Percentiles rank a stretch among this genome's conserved stretches.
These are phyloP conservation scores for Diaporthe sp. DNA, from an alignment of 2,329 filamentous ascomycete species.

Conservation along the genomic window DNA sequence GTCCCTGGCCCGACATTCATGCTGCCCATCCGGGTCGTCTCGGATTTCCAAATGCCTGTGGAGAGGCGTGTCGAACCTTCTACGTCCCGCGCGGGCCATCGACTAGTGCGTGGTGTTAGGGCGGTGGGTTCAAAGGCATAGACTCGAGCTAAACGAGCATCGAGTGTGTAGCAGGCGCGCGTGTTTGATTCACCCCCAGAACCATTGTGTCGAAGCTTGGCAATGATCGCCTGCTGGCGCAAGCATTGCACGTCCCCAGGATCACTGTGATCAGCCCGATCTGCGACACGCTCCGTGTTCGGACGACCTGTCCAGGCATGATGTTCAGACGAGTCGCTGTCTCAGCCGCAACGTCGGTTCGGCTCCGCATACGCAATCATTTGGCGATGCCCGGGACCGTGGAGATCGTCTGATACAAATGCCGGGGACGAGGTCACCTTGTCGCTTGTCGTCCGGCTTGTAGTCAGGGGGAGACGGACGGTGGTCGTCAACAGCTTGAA, in stretches of 20 bases:
- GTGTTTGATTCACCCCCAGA: conserved; percentile 26
- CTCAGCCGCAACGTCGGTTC: conserved; percentile 17
- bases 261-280: conserved; percentile 32
- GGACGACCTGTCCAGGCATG: conserved; percentile 17
- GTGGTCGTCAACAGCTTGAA: background rate
- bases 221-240: conserved; percentile 2
- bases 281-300: conserved; percentile 33
- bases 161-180: conserved; percentile 25
- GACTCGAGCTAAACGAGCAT: conserved; percentile 27
- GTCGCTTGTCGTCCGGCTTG: background rate
- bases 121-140: conserved; percentile 23
- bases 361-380: conserved; percentile 5
- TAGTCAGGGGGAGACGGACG: background rate
- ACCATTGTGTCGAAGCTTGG: background rate
- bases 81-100: background rate
- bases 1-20: conserved; percentile 12
- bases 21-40: conserved; percentile 24
- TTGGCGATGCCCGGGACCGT: background rate
- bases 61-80: conserved; percentile 13
- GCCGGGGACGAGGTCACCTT: background rate
- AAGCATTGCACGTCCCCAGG: conserved; percentile 22
- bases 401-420: conserved; percentile 4
- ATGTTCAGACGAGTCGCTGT: conserved; percentile 30
- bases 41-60: background rate
- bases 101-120: background rate